Evolutionary conservation across 306 rosid genomes (phyloP).

Genomic region (Prunus fruticosa): DNA sequence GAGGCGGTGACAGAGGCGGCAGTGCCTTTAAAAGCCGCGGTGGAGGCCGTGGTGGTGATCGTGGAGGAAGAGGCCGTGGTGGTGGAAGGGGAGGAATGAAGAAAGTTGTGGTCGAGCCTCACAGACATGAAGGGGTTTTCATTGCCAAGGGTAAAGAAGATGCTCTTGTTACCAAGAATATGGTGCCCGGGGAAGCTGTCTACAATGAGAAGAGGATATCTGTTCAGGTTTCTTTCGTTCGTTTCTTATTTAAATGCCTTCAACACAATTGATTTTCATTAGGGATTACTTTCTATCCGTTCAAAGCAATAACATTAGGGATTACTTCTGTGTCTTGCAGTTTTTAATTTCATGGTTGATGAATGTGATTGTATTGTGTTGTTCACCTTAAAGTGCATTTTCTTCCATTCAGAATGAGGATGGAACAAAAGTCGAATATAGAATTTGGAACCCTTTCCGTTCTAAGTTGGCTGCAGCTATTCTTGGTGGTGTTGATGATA

Average conservation of each 20-base stretch:
- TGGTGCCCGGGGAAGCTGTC: slow-evolving; percentile 85
- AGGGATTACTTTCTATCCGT: not conserved
- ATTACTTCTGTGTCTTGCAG: too few species aligned
- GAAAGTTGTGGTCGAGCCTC: slow-evolving; percentile 44
- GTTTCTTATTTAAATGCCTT: not conserved
- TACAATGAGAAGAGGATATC: slow-evolving; percentile 78
- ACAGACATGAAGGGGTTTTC: slow-evolving; percentile 78
- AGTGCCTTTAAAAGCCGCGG: slow-evolving; percentile 17
- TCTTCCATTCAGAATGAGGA: slow-evolving; percentile 58
- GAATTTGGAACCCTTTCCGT: slow-evolving; percentile 92
- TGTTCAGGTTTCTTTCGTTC: slow-evolving; percentile 45
- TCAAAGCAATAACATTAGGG: not conserved
- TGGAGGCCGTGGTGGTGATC: slow-evolving; percentile 31
- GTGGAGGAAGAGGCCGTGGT: slow-evolving; percentile 29
- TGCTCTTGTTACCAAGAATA: slow-evolving; percentile 80
- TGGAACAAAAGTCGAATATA: slow-evolving; percentile 69
- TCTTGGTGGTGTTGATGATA: slow-evolving; percentile 81
- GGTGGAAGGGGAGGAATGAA: slow-evolving; percentile 40
- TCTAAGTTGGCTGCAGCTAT: slow-evolving; percentile 89
- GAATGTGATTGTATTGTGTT: too few species aligned
- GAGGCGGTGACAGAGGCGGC: slow-evolving; percentile 32
- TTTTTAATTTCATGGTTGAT: not conserved
- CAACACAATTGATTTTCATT: too few species aligned
- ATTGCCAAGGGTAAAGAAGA: slow-evolving; percentile 79
- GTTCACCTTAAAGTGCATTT: not conserved